Evolutionary conservation across 306 rosid genomes (phyloP).

Genomic region (Glycine latifolia): DNA sequence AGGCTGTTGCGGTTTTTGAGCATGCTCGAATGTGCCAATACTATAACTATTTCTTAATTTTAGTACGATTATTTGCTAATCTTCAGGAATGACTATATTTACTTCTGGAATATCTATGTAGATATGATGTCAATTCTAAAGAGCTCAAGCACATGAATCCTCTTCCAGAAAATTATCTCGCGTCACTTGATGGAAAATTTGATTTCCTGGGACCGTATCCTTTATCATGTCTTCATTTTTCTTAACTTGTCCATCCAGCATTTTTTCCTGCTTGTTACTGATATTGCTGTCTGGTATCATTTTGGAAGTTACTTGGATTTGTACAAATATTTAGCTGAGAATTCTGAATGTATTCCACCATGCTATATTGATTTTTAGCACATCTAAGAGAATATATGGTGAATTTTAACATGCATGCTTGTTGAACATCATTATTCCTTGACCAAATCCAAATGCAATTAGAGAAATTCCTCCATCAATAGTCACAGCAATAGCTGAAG

Average conservation of each 20-base stretch:
- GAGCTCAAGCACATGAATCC: constrained; percentile 81
- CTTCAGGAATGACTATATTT: constrained; percentile 33
- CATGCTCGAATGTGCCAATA: constrained; percentile 80
- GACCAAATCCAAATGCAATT: constrained; percentile 46
- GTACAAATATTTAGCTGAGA: constrained; percentile 32
- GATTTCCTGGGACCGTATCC: constrained; percentile 99
- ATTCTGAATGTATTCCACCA: neutral
- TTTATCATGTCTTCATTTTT: constrained; percentile 35
- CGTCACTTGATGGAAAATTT: constrained; percentile 64
- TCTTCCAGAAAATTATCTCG: constrained; percentile 60
- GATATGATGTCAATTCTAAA: constrained; percentile 73
- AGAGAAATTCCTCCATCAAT: constrained; percentile 79
- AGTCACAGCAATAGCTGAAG: constrained; percentile 86
- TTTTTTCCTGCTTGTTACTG: neutral
- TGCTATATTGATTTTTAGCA: constrained; percentile 18
- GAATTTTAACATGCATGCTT: constrained; percentile 8
- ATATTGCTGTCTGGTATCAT: neutral
- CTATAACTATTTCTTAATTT: constrained; percentile 4
- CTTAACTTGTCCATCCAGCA: constrained; percentile 24
- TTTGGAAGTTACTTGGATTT: constrained; percentile 17
- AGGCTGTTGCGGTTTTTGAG: constrained; percentile 85
- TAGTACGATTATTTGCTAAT: neutral
- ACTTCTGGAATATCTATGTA: constrained; percentile 49
- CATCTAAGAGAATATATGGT: constrained; percentile 15
- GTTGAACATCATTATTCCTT: constrained; percentile 51